Evolutionary conservation across 2,329 filamentous ascomycete species (phyloP), one percentile per base, ranked within the genome.

Genomic region (Balansia obtecta): DNA sequence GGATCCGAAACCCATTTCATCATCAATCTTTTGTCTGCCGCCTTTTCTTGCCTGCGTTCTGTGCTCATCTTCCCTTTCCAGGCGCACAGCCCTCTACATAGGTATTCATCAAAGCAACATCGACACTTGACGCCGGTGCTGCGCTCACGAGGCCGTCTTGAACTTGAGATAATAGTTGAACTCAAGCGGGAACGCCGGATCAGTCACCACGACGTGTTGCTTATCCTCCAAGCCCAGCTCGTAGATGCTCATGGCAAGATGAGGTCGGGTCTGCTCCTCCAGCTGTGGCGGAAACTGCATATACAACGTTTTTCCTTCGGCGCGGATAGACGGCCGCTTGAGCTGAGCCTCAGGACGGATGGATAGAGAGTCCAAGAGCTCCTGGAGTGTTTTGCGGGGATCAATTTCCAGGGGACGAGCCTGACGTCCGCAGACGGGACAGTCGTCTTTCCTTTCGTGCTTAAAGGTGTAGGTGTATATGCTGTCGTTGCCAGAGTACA

Each of bases 391-490:
- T 61, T 73, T 74, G 41, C 80, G 76, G 0, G 84, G 77, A 60
- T 89, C 78, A 22, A 94, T 79, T 2, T 77, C 70, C 13, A 97
- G 73, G 27, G 85, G 83, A 48, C 88, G 85, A 4, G 93, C 82
- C 52, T 88, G 70, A 49, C 88, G 86, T 16, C 91, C 90, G 62
- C 93, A 98, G 7, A 97, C 93, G 2, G 93, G 89, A 57, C 93
- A 98, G 67, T 97, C 93, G 15, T 85, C 78, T 67, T 96, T 97
- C 72, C 86, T 88, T 69, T 96, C 85, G 61, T 95, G 89, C 61
- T 89, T 84, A 65, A 97, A 98, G 0, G 93, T 98, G 68, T 95
- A 96, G 0, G 93, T 98, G 71, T 98, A 98, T 57, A 98, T 85
- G 57, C 86, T 80, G 61, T 95, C 91, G 61, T 97, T 90, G 45